Conservation (phyloP, 805 yeast species). For the Hanseniaspora osmophila region DNA sequence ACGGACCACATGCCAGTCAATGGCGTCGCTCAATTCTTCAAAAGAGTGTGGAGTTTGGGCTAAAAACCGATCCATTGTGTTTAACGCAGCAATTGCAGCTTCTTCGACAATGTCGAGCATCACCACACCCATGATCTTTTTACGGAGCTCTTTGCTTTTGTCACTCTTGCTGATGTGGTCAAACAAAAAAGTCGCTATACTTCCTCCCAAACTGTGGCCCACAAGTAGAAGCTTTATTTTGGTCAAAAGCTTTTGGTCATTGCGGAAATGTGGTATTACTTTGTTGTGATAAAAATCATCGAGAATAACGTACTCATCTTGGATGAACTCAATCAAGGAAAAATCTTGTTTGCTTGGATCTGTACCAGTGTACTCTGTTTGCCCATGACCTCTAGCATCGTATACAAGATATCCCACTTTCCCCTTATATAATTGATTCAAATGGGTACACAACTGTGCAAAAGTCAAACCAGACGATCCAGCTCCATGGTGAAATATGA, state of each 20-base stretch:
- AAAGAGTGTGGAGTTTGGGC: slow-evolving; percentile 51
- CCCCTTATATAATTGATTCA: slow-evolving; percentile 21
- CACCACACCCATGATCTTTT: slow-evolving; percentile 45
- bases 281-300: slow-evolving; percentile 21
- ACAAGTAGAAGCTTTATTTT: slow-evolving; percentile 36
- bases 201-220: slow-evolving; percentile 91
- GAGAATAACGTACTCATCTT: slow-evolving; percentile 44
- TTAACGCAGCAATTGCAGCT: slow-evolving; percentile 61
- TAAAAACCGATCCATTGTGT: slow-evolving; percentile 54
- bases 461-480: slow-evolving; percentile 80
- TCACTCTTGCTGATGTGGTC: slow-evolving; percentile 9
- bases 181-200: slow-evolving; percentile 51
- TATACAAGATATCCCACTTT: slow-evolving; percentile 29
- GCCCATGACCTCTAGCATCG: slow-evolving; percentile 83
- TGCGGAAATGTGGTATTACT: slow-evolving; percentile 2
- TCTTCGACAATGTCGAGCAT: slow-evolving; percentile 92
- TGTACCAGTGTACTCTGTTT: slow-evolving; percentile 22
- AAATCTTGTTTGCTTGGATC: slow-evolving; percentile 22
- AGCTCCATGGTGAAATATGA: slow-evolving; percentile 85
- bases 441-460: slow-evolving; percentile 33
- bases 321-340: slow-evolving; percentile 35
- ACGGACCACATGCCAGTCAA: slow-evolving; percentile 68
- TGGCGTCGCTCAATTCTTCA: slow-evolving; percentile 37
- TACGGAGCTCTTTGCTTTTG: slow-evolving; percentile 1
- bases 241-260: background rate